Evolutionary conservation across 805 yeast species (phyloP), one percentile per base, ranked within the genome.

Genomic region (Yarrowia divulgata): DNA sequence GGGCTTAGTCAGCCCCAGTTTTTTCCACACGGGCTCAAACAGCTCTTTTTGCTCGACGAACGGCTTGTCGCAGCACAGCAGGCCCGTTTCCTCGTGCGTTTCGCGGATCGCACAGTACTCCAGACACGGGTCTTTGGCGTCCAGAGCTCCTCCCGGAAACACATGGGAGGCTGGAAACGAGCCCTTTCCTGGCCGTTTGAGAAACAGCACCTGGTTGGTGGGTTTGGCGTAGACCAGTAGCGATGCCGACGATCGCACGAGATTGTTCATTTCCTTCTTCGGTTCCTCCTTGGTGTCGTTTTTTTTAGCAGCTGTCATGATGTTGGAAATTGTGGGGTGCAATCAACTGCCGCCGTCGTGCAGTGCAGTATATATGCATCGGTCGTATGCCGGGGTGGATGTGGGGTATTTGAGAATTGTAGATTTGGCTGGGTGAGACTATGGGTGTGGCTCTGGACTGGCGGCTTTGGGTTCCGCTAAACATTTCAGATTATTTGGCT

Each of bases 121-220:
- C 43, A 73, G 67, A 37, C 69, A 60, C 8, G 71, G 70, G 50
- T 77, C 79, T 0, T 71, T 66, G 5, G 71, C 62, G 16, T 77
- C 79, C 18, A 71, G 46, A 1, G 73, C 76, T 2, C 79, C 79
- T 8, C 79, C 79, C 1, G 79, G 79, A 55, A 76, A 77, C 19
- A 76, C 79, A 67, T 76, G 75, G 16, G 73, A 67, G 14, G 73
- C 66, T 1, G 79, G 75, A 64, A 71, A 77, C 8, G 76, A 58
- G 18, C 78, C 78, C 45, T 63, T 71, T 19, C 71, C 49, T 0
- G 79, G 79, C 13, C 79, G 69, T 19, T 72, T 66, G 74, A 77
- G 73, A 52, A 76, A 73, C 40, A 77, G 70, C 7, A 77, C 72
- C 39, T 69, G 68, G 45, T 71, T 69, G 12, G 70, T 60, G 13